Base-by-base conservation (phyloP, 2,329 filamentous ascomycete genomes). In the Beauveria asiatica region DNA sequence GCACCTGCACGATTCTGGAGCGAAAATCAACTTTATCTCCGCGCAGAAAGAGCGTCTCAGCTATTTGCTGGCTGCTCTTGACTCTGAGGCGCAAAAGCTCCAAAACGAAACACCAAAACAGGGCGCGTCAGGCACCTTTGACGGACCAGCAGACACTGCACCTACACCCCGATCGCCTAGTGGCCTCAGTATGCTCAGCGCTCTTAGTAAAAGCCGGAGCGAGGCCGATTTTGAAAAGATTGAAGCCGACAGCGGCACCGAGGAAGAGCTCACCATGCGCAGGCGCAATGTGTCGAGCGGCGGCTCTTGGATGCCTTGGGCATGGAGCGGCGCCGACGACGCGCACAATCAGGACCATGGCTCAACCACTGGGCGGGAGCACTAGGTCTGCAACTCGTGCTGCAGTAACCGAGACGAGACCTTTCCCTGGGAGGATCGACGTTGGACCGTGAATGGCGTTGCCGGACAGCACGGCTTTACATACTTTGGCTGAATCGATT, bases 221-320 rank as follows among this genome's bases (percentile, higher is more conserved):
- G 92, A 96, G 70, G 84, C 83, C 21, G 93, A 96, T 67, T 97
- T 97, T 69, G 92, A 96, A 69, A 89, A 90, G 71, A 90, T 95
- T 65, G 89, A 94, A 63, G 85, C 86, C 39, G 88, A 92, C 69
- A 87, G 85, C 67, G 81, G 80, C 10, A 76, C 76, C 27, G 85
- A 83, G 68, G 82, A 83, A 50, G 78, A 76, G 37, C 77, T 67
- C 10, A 68, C 67, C 19, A 67, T 74, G 27, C 69, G 72, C 59
- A 69, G 69, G 63, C 72, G 71, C 55, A 64, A 72, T 27, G 64
- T 66, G 64, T 64, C 42, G 66, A 46, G 59, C 3, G 51, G 59
- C 19, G 73, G 73, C 2, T 74, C 75, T 1, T 82, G 80, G 79
- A 73, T 80, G 70, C 74, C 79, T 3, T 82, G 79, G 78, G 74